Evolutionary conservation across 2,329 filamentous ascomycete genomes (phyloP).

Genomic region (Botryotinia narcissicola): DNA sequence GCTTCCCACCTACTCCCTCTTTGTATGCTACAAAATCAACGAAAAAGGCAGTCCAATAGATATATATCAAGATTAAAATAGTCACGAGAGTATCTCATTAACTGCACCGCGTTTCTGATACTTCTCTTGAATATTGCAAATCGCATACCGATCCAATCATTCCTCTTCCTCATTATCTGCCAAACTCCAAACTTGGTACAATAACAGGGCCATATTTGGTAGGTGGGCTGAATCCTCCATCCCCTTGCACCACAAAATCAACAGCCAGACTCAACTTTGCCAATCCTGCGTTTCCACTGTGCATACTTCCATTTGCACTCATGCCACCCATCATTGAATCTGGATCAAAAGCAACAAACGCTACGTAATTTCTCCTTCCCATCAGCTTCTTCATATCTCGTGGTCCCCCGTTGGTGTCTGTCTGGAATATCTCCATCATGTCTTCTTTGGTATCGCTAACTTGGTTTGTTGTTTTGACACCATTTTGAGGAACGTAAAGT

Average conservation of each 20-base stretch:
- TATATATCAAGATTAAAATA: neutral
- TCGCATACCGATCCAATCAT: neutral
- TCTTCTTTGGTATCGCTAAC: slow-evolving; percentile 95
- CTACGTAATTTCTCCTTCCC: slow-evolving; percentile 88
- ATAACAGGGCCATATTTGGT: slow-evolving; percentile 98
- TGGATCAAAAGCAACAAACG: slow-evolving; percentile 91
- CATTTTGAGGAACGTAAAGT: slow-evolving; percentile 87
- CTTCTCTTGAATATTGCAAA: neutral
- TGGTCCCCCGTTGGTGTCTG: slow-evolving; percentile 79
- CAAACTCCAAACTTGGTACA: slow-evolving; percentile 80
- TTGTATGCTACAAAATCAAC: slow-evolving; percentile 22
- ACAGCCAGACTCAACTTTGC: slow-evolving; percentile 81
- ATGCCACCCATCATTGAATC: slow-evolving; percentile 50
- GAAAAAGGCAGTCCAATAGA: neutral
- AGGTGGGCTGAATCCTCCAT: slow-evolving; percentile 74
- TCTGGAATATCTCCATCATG: slow-evolving; percentile 99
- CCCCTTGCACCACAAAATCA: slow-evolving; percentile 95
- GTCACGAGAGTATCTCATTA: neutral
- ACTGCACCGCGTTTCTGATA: neutral
- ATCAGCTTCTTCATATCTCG: slow-evolving; percentile 90
- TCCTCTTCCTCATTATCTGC: slow-evolving; percentile 46
- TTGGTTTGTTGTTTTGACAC: slow-evolving; percentile 70
- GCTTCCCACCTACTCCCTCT: slow-evolving; percentile 28
- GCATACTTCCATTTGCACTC: slow-evolving; percentile 35
- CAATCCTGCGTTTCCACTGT: slow-evolving; percentile 45